Percentiles rank a stretch among this genome's conserved stretches.
phyloP scores from a whole-genome alignment of 129 eudicot species.

The Daucus carota region DH1_v3.0 NC_030382.2:48257001-48257500 shows the following conservation, averaged over 20 bases:
- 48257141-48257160: neutral
- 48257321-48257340: neutral
- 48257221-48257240: neutral
- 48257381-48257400: neutral
- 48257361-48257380: neutral
- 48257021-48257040: neutral
- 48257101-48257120: neutral
- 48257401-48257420: neutral
- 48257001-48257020: neutral
- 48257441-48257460: neutral
- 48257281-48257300: neutral
- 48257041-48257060: neutral
- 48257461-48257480: neutral
- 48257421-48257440: neutral
- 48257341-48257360: neutral
- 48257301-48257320: neutral
- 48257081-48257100: neutral
- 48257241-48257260: neutral
- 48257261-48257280: neutral
- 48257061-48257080: neutral
- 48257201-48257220: neutral
- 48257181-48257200: neutral
- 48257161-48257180: neutral
- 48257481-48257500: neutral
- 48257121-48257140: neutral